These are phyloP conservation scores for Plasmodium falciparum DNA, from an alignment of 169 alveolate genomes.

Conservation along the genomic window DNA sequence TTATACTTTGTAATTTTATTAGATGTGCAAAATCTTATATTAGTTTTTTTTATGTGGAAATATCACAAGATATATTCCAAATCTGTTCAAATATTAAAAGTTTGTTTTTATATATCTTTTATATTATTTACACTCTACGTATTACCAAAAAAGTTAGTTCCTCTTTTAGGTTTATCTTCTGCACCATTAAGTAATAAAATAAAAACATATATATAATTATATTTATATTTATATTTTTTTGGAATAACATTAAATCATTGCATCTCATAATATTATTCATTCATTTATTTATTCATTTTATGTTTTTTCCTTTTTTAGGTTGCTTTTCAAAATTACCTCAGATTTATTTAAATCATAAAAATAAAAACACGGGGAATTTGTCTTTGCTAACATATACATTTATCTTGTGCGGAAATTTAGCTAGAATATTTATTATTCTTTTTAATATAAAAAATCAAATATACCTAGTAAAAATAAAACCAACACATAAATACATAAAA, in stretches of 20 bases:
- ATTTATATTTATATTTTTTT: not conserved
- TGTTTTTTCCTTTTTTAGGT: slow-evolving; percentile 10
- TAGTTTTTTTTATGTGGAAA: slow-evolving; percentile 58
- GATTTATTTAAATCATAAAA: slow-evolving; percentile 54
- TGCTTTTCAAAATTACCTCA: slow-evolving; percentile 51
- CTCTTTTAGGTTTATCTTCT: slow-evolving; percentile 15
- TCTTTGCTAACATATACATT: slow-evolving; percentile 20
- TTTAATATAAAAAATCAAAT: slow-evolving; percentile 19
- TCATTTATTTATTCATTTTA: not conserved
- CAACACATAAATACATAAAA: not conserved
- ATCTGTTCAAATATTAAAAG: slow-evolving; percentile 6
- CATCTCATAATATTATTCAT: too few relatives aligned
- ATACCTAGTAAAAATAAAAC: slow-evolving; percentile 18
- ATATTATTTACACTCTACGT: slow-evolving; percentile 7
- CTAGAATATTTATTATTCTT: slow-evolving; percentile 38
- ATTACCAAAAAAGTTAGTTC: slow-evolving; percentile 17
- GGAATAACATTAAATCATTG: not conserved
- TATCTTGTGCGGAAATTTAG: slow-evolving; percentile 25
- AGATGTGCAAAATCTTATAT: slow-evolving; percentile 34
- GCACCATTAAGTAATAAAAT: slow-evolving; percentile 28
- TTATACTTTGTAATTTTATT: not conserved
- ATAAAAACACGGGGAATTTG: slow-evolving; percentile 51
- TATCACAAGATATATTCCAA: slow-evolving; percentile 28
- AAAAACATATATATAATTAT: not conserved
- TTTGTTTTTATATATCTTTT: slow-evolving; percentile 12